Evolutionary conservation across 495 filamentous ascomycete genomes (phyloP), one percentile per base, ranked within the genome.

Genomic region (Annulohypoxylon nitens): DNA sequence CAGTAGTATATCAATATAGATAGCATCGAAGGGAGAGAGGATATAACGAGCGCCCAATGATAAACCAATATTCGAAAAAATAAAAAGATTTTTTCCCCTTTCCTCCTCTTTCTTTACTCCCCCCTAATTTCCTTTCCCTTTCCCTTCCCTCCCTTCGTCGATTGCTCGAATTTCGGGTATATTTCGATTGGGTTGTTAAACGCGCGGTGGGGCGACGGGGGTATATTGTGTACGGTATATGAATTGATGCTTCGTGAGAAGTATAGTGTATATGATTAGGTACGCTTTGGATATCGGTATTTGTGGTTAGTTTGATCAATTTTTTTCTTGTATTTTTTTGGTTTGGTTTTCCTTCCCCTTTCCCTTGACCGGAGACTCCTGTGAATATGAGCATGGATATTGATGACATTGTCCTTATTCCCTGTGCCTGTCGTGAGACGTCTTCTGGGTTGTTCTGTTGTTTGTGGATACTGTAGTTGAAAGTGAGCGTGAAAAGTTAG

Each of bases 241-340:
- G 48, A 51, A 26, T 51, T 26, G 65, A 70, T 67, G 70, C 58
- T 73, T 68, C 67, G 71, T 71, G 71, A 70, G 71, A 73, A 54
- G 65, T 73, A 50, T 70, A 63, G 71, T 75, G 50, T 71, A 65
- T 73, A 73, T 69, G 68, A 71, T 67, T 75, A 64, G 43, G 59
- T 68, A 43, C 61, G 73, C 69, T 68, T 57, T 55, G 63, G 30
- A 30, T 67, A 20, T 61, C 57, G 57, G 23, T 69, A 45, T 70
- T 64, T 64, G 50, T 47, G 11, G 50, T 20, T 25, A 16, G 8
- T 57, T 53, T 45, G 34, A 8, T 9, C 6, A 39, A 20, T 47
- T 43, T 70, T 62, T 60, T 34, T 25, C 30, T 30, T 30, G 30
- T 67, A 18, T 64, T 69, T 62, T 64, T 39, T 4, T 43, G 45